Percentiles rank a stretch among this genome's conserved stretches.
phyloP scores from a whole-genome alignment of 495 filamentous ascomycete genomes.

The Aspergillus nidulans region DNA sequence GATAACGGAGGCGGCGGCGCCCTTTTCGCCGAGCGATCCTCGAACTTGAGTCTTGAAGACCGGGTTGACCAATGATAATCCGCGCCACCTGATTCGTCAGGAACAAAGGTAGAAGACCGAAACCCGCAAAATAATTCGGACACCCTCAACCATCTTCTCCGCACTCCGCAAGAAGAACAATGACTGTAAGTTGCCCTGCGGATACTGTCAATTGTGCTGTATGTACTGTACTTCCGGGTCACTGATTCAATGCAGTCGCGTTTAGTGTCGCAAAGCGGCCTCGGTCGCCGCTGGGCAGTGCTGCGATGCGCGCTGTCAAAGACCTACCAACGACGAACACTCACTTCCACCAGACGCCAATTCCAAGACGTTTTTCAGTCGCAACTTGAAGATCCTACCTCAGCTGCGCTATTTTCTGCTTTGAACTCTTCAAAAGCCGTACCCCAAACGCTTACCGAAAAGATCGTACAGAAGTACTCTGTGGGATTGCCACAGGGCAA shows the following conservation, averaged over 20 bases:
- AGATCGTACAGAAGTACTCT: slow-evolving; percentile 77
- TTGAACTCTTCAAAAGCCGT: slow-evolving; percentile 29
- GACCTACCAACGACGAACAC: slow-evolving; percentile 29
- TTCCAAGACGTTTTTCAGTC: slow-evolving; percentile 49
- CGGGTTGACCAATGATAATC: slow-evolving; percentile 23
- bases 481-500: slow-evolving; percentile 68
- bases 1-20: slow-evolving; percentile 10
- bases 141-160: background rate
- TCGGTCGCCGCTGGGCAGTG: slow-evolving; percentile 24
- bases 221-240: background rate
- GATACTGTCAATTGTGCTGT: background rate
- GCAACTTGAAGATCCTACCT: slow-evolving; percentile 39
- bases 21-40: background rate
- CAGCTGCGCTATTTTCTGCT: slow-evolving; percentile 42
- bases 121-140: background rate
- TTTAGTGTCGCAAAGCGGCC: slow-evolving; percentile 26
- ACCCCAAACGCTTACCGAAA: slow-evolving; percentile 79
- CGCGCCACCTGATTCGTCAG: slow-evolving; percentile 12
- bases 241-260: slow-evolving; percentile 25
- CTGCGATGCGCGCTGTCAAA: slow-evolving; percentile 24
- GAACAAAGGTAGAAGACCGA: background rate
- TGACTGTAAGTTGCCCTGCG: slow-evolving; percentile 2
- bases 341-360: slow-evolving; percentile 35
- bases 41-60: background rate
- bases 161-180: slow-evolving; percentile 5